Evolutionary conservation across 2,329 filamentous ascomycete species (phyloP).

Genomic region (Madurella mycetomatis): DNA sequence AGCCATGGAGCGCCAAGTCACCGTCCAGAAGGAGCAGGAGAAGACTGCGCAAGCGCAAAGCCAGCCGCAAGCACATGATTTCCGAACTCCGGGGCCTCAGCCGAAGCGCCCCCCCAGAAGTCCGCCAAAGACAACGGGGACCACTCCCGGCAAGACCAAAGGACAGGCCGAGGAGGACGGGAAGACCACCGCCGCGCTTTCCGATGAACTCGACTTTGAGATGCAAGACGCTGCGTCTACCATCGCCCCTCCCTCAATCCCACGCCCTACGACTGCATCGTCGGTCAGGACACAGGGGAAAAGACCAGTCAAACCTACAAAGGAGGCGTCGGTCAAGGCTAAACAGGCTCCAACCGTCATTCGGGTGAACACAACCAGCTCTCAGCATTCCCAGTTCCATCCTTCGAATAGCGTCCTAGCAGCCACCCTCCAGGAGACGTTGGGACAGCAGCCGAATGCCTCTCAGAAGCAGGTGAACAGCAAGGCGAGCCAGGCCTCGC

Average conservation of each 20-base stretch:
- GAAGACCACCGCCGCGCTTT: constrained; percentile 31
- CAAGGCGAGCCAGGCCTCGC: constrained; percentile 64
- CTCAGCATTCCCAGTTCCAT: constrained; percentile 57
- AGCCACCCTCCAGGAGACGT: constrained; percentile 55
- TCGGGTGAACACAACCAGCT: constrained; percentile 60
- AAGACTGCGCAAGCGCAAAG: constrained; percentile 2
- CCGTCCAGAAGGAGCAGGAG: constrained; percentile 51
- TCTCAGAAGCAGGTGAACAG: constrained; percentile 43
- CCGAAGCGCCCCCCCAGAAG: constrained; percentile 33
- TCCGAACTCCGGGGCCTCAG: constrained; percentile 30
- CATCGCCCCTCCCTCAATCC: constrained; percentile 58
- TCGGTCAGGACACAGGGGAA: constrained; percentile 49
- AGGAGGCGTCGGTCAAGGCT: constrained; percentile 53
- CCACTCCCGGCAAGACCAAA: constrained; percentile 50
- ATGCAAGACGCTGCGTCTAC: constrained; percentile 52
- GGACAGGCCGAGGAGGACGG: constrained; percentile 28
- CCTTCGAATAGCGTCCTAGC: constrained; percentile 55
- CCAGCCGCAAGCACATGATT: constrained; percentile 18
- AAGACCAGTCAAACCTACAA: constrained; percentile 58
- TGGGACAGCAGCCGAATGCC: constrained; percentile 35
- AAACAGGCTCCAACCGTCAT: constrained; percentile 70
- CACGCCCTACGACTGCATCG: constrained; percentile 47
- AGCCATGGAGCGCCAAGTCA: constrained; percentile 47
- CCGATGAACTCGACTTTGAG: constrained; percentile 46
- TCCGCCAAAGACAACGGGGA: constrained; percentile 42